Base-by-base conservation (phyloP, 495 filamentous ascomycete genomes). In the Pseudevernia furfuracea region DNA sequence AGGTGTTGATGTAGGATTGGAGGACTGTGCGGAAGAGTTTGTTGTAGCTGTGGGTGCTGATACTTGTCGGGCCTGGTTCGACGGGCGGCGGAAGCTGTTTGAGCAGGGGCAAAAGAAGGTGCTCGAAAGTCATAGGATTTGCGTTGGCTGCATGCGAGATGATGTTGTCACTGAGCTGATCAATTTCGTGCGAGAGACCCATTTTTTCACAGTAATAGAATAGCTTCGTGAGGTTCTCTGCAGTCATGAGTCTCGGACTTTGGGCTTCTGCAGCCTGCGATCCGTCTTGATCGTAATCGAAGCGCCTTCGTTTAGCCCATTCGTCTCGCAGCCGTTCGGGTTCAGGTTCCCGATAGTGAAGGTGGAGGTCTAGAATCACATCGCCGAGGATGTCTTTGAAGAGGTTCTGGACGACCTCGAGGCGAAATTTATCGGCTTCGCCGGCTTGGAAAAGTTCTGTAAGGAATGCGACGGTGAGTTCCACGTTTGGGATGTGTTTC, bases 331-430 rank as follows among this genome's bases (percentile, higher is more conserved):
- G 7, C 23, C 17, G 34, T 38, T 32, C n/a, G 23, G 9, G 46
- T 9, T 10, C 10, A 23, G 10, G 1, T 6, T 25, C 38, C 12
- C 25, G n/a, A 21, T 17, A 28, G 0, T 56, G 14, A 5, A 61
- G 4, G 3, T 53, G 30, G 8, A 56, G 17, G 19, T 32, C 48
- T 4, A 34, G 12, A 11, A 57, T 53, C 5, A 61, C 21, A 23
- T 58, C 58, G 4, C n/a, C n/a, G 25, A 66, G 64, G n/a, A 61
- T 21, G 38, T 53, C 48, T 25, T 46, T 21, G 46, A 60, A 66
- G 3, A 48, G 6, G 32, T 21, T 57, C 6, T 25, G n/a, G 5
- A 44, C 28, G 10, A 57, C 12, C 23, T 60, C 46, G 2, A 30
- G 23, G 12, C 39, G 46, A 23, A 57, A 17, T 1, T 9, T 44